Conservation (phyloP, 2,329 filamentous ascomycete genomes). For the Curvularia verruculosa region DNA sequence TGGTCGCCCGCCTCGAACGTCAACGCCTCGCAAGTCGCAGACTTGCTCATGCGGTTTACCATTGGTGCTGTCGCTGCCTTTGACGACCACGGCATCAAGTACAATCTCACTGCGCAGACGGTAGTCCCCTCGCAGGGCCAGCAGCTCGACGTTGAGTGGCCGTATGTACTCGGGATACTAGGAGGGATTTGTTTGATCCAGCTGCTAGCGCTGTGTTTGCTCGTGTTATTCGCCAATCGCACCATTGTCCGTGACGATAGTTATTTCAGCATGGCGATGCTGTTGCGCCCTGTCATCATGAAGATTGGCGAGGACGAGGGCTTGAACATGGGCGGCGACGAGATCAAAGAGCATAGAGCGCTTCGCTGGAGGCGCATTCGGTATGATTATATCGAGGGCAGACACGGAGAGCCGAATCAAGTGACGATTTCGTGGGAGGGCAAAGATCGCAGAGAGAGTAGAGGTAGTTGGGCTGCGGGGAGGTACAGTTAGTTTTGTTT, state of each 20-base stretch:
- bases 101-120: constrained; percentile 21
- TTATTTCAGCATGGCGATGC: constrained; percentile 42
- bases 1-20: constrained; percentile 31
- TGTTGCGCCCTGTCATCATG: constrained; percentile 38
- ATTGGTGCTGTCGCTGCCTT: constrained; percentile 43
- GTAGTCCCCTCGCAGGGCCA: constrained; percentile 29
- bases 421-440: constrained; percentile 39
- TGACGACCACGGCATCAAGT: constrained; percentile 41
- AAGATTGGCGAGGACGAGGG: constrained; percentile 21
- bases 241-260: constrained; percentile 42
- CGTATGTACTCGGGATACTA: constrained; percentile 22
- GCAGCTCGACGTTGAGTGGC: constrained; percentile 39
- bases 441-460: constrained; percentile 27
- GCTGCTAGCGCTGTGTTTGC: constrained; percentile 8
- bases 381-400: constrained; percentile 40
- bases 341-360: constrained; percentile 37
- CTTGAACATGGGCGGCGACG: constrained; percentile 37
- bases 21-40: constrained; percentile 21
- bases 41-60: constrained; percentile 37
- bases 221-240: constrained; percentile 31
- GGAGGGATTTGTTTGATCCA: constrained; percentile 34
- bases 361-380: constrained; percentile 36
- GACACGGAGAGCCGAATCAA: constrained; percentile 33
- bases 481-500: constrained; percentile 25
- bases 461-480: constrained; percentile 38